Evolutionary conservation across 257 asterid genomes (phyloP), one percentile per base, ranked within the genome.

Genomic region (Misopates orontium): DNA sequence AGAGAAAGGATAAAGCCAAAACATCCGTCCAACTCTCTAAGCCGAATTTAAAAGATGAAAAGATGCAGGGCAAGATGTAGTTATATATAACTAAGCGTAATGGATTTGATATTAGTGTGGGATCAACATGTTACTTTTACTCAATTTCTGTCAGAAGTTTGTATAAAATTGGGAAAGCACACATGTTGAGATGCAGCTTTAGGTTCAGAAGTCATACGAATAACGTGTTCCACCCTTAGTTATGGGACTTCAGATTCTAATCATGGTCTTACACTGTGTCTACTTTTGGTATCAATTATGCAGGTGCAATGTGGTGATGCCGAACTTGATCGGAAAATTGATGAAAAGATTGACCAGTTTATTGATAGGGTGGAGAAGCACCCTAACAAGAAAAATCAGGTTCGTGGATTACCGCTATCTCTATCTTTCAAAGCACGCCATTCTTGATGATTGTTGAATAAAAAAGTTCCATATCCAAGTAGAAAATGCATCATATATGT

Each of bases 381-480:
- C 78, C 96, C 96, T 16, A 88, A 86, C 81, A 87, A 83, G 87
- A 90, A 90, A 83, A 88, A 90, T 72, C 97, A 94, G 97, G 99
- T 88, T 70, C 36, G 57, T 60, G 45, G n/a, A 21, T 64, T 54
- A 60, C 60, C 16, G 62, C 69, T 56, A 42, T 50, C 54, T 72
- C 12, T 56, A 28, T 44, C 68, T 17, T 56, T 75, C 17, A 48
- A 44, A 41, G 9, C 41, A 28, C 58, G 68, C 40, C 25, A 39
- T 71, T 40, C 32, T 16, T 4, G 68, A 24, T 47, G 51, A 48
- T 25, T 56, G 50, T 59, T 50, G 56, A 10, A 41, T 52, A 0
- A 17, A 22, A 21, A 40, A 44, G 12, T 36, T 48, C 56, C 28
- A 25, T 21, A 25, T 0, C 36, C 51, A 16, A 36, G 54, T 49